Conservation (phyloP, 2,329 filamentous ascomycete species). For the Fusarium sambucinum region DNA sequence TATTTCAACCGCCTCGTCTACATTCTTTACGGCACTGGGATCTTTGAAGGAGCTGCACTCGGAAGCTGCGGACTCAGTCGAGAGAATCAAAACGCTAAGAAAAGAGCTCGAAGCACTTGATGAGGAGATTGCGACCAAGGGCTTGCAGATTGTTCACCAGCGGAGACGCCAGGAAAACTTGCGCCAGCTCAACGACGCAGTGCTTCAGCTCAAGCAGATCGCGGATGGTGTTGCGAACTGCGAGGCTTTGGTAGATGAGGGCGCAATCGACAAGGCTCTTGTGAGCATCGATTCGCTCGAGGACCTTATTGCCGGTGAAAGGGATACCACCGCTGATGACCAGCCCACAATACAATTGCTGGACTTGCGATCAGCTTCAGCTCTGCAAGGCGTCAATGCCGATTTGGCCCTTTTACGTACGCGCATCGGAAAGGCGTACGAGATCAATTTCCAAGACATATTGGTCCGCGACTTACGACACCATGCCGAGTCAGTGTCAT, state of each 20-base stretch:
- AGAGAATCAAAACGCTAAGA: constrained; percentile 83
- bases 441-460: constrained; percentile 80
- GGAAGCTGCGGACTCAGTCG: constrained; percentile 91
- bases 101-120: constrained; percentile 85
- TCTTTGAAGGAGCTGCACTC: constrained; percentile 91
- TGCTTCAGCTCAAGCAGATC: constrained; percentile 84
- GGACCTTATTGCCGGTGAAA: constrained; percentile 80
- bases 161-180: constrained; percentile 86
- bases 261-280: constrained; percentile 85
- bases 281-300: constrained; percentile 83
- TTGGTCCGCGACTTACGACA: constrained; percentile 82
- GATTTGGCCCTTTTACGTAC: constrained; percentile 82
- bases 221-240: constrained; percentile 80
- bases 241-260: constrained; percentile 83
- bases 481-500: constrained; percentile 81
- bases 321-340: constrained; percentile 54
- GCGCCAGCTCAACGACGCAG: constrained; percentile 82
- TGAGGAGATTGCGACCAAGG: constrained; percentile 85
- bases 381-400: constrained; percentile 81
- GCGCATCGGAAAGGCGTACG: constrained; percentile 88
- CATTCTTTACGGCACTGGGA: constrained; percentile 94
- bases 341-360: constrained; percentile 58
- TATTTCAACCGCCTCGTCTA: constrained; percentile 94
- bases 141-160: constrained; percentile 86
- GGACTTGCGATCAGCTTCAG: constrained; percentile 81